phyloP scores from a whole-genome alignment of 2,329 filamentous ascomycete species.

The Aspergillus aculeatus region DNA sequence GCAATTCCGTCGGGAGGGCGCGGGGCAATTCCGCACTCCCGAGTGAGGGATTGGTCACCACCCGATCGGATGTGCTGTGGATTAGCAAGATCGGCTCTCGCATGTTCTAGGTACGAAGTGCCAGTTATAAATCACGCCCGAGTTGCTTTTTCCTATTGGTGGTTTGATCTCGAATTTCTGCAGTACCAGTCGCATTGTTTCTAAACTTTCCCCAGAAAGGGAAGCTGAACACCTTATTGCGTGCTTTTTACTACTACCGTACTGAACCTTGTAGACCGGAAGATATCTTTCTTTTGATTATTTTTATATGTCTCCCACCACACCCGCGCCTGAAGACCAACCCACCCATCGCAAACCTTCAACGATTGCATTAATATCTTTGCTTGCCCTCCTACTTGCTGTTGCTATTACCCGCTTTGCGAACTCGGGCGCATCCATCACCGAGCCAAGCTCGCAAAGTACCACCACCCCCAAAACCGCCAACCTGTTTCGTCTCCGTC shows the following conservation, averaged over 20 bases:
- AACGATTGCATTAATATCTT: background rate
- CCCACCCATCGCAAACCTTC: background rate
- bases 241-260: no score
- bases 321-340: background rate
- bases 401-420: background rate
- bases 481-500: background rate
- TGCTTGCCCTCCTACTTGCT: background rate
- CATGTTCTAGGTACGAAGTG: background rate
- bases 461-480: background rate
- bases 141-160: background rate
- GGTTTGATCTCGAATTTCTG: background rate
- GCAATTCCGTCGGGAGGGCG: background rate
- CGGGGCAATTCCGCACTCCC: slow-evolving; percentile 6
- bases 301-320: background rate
- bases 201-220: no score
- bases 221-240: no score
- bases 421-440: background rate
- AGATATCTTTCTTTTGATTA: no score
- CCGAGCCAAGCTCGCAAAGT: background rate
- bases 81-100: slow-evolving; percentile 2
- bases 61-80: slow-evolving; percentile 3
- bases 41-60: background rate
- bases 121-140: background rate
- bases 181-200: background rate
- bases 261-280: no score